phyloP scores from a whole-genome alignment of 345 rosid genomes.

The Abelmoschus esculentus region DNA sequence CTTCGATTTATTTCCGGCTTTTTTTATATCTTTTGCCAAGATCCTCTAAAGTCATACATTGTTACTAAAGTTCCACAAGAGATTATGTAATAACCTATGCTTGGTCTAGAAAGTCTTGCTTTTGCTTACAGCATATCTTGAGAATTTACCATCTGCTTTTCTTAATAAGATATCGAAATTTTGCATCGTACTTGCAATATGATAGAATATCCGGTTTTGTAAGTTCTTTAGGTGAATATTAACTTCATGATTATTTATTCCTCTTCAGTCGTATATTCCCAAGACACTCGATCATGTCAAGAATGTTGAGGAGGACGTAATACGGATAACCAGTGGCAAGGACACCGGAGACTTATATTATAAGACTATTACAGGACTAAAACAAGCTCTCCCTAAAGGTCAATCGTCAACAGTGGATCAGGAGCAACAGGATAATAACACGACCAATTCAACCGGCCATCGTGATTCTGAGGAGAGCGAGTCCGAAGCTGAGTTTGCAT shows the following conservation, averaged over 20 bases:
- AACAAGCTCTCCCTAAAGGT: conserved; percentile 48
- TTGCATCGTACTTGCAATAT: too few species aligned
- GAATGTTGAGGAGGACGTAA: conserved; percentile 70
- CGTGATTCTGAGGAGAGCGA: conserved; percentile 15
- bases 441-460: neutral
- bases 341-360: conserved; percentile 73
- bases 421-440: conserved; percentile 15
- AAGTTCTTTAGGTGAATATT: neutral
- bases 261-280: conserved; percentile 65
- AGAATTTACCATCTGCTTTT: neutral
- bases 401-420: conserved; percentile 9
- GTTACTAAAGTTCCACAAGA: neutral
- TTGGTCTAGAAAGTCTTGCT: neutral
- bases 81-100: neutral
- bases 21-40: neutral
- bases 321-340: conserved; percentile 60
- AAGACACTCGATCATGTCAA: conserved; percentile 74
- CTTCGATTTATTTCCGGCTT: neutral
- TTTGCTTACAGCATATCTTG: neutral
- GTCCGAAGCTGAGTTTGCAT: conserved; percentile 21
- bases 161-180: too few species aligned
- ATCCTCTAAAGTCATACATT: neutral
- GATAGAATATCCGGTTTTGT: neutral
- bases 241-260: neutral
- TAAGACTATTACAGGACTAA: conserved; percentile 77